Base-by-base conservation (phyloP, 1,284 basidiomycete species). In the Anthracocystis setariae region DNA sequence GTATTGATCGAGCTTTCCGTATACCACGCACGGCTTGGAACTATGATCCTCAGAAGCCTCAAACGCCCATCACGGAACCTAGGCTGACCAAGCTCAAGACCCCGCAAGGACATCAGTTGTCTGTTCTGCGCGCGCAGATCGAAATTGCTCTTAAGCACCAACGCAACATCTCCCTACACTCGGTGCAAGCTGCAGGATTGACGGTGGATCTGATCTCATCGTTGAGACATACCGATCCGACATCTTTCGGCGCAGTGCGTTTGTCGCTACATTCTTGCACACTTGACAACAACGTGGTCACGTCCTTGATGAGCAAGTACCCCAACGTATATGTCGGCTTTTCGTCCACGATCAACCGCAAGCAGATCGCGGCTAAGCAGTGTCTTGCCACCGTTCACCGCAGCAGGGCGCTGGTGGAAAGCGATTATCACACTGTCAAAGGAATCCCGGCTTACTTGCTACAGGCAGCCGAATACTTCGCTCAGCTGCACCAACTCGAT, bases 241-340 rank as follows among this genome's bases (percentile, higher is more conserved):
- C 64, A 1, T 42, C 56, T 13, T 75, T 67, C n/a, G 52, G 64
- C n/a, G 65, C 66, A 7, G 42, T 75, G 18, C 62, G 68, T 10
- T 23, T 80, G 4, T 71, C 68, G 4, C 56, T 82, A 18, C 80
- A 82, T 50, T 78, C 76, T 24, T 82, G 79, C 65, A 80, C 80
- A 3, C 66, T 80, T 29, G 76, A 76, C 49, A 56, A 59, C 29
- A 66, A 74, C 38, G 68, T 74, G 39, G 73, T 82, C 35, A 44
- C 21, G 15, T 67, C 62, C 5, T 59, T 80, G 21, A 64, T 74
- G 23, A 66, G 64, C 24, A 59, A 50, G 46, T 72, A 82, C 35
- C 35, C 62, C 5, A 79, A 80, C 46, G 62, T 79, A 38, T 82
- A 73, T 33, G 55, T 80, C 25, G 77, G 75, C 38, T 82, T 82